Conservation (phyloP, 805 yeast genomes). For the Lachancea dasiensis region DNA sequence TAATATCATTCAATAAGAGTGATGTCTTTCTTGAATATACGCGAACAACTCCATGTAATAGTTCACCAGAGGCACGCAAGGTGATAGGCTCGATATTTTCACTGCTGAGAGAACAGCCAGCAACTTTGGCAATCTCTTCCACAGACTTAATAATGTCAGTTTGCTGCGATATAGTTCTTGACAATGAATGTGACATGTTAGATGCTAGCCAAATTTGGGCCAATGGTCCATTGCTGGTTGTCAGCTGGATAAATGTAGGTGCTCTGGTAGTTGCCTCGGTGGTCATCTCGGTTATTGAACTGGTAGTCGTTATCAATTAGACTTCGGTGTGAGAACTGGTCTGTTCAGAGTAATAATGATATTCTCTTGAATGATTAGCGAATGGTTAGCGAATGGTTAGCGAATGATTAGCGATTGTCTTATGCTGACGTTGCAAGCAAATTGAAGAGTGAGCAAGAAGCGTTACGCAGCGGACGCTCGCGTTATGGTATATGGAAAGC, state of each 20-base stretch:
- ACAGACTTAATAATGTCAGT: constrained; percentile 67
- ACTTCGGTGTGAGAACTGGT: no score
- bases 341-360: no score
- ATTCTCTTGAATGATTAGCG: no score
- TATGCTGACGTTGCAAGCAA: no score
- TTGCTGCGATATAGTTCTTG: constrained; percentile 64
- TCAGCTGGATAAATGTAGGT: constrained; percentile 13
- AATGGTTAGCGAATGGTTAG: no score
- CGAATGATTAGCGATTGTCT: no score
- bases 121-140: constrained; percentile 51
- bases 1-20: constrained; percentile 75
- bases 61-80: constrained; percentile 75
- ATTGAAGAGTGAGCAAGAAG: no score
- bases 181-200: constrained; percentile 55
- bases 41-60: constrained; percentile 78
- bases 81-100: constrained; percentile 54
- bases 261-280: not conserved
- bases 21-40: constrained; percentile 83
- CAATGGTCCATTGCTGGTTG: constrained; percentile 69
- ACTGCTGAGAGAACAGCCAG: constrained; percentile 18
- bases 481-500: no score
- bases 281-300: constrained; percentile 5
- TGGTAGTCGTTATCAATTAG: no score
- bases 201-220: constrained; percentile 94
- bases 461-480: no score